These are phyloP conservation scores for Marvania coccoides DNA, from an alignment of 139 green algal species.

Conservation along the genomic window DNA sequence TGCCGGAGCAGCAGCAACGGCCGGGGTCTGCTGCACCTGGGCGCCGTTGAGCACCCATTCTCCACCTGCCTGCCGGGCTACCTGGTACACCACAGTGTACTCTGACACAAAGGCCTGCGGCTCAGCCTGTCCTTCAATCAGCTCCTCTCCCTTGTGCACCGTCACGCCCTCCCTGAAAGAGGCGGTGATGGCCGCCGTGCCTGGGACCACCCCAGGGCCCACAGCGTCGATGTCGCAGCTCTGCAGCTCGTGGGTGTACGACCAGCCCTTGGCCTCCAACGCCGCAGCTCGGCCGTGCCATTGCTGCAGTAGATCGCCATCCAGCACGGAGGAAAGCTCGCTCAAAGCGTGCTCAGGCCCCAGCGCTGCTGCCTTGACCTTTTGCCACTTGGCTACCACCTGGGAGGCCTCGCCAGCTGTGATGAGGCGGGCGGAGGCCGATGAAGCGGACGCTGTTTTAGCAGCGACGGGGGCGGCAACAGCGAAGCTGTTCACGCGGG, in stretches of 20 bases:
- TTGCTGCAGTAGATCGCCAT: constrained; percentile 10
- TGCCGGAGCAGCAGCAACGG: too few species aligned
- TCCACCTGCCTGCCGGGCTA: not conserved
- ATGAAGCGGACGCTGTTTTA: not conserved
- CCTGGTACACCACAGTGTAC: constrained; percentile 17
- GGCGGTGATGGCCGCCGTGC: not conserved
- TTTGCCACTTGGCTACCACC: constrained; percentile 7
- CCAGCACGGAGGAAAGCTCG: constrained; percentile 1
- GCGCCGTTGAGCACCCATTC: constrained; percentile 7
- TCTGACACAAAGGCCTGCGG: not conserved
- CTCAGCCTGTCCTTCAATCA: not conserved
- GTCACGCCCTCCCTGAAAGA: constrained; percentile 15
- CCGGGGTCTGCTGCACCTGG: not conserved
- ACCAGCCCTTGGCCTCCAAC: constrained; percentile 21
- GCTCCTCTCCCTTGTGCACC: not conserved
- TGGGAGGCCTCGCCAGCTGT: not conserved
- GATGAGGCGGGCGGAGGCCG: too few species aligned
- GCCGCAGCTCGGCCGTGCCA: constrained; percentile 13
- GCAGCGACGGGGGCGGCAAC: not conserved
- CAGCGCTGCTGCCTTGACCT: constrained; percentile 10
- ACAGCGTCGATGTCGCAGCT: constrained; percentile 11
- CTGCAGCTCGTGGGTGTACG: constrained; percentile 24
- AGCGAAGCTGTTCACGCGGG: not conserved
- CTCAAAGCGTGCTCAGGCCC: constrained; percentile 1
- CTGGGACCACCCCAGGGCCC: not conserved